A percentile compares a stretch with the other conserved stretches of the same genome.
Conservation (phyloP, 345 rosid species). For the Turnera subulata region DNA sequence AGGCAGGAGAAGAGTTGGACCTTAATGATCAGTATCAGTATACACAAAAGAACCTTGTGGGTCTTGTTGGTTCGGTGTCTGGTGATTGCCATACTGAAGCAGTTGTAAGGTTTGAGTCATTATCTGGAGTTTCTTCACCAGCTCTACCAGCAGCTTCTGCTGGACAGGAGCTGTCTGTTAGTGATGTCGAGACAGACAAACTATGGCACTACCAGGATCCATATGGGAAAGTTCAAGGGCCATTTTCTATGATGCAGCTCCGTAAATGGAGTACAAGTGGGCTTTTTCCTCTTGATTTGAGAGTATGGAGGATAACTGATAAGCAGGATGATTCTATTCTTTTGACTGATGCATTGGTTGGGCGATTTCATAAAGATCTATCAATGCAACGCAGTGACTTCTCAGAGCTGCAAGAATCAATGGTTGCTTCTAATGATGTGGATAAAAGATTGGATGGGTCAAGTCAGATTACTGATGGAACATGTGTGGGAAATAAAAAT, state of each 20-base stretch:
- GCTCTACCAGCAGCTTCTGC: slow-evolving; percentile 30
- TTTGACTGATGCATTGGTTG: slow-evolving; percentile 67
- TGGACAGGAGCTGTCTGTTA: slow-evolving; percentile 35
- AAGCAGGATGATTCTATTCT: slow-evolving; percentile 60
- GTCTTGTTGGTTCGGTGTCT: slow-evolving; percentile 16
- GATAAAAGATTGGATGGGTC: slow-evolving; percentile 21
- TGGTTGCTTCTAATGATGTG: slow-evolving; percentile 16
- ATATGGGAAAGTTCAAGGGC: slow-evolving; percentile 73
- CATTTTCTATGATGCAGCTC: slow-evolving; percentile 66
- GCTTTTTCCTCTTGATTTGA: slow-evolving; percentile 66
- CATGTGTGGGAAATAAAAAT: slow-evolving; percentile 17
- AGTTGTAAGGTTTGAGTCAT: slow-evolving; percentile 12
- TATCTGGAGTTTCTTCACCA: slow-evolving; percentile 27
- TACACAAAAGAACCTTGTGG: slow-evolving; percentile 29
- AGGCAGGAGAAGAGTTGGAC: slow-evolving; percentile 16
- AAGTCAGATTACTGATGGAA: slow-evolving; percentile 17
- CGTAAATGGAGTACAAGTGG: slow-evolving; percentile 69
- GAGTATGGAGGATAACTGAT: slow-evolving; percentile 69
- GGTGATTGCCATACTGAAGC: slow-evolving; percentile 18
- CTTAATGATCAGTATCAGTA: slow-evolving; percentile 11
- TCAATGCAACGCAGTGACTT: slow-evolving; percentile 14
- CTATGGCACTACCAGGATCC: slow-evolving; percentile 92
- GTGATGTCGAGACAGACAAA: slow-evolving; percentile 43
- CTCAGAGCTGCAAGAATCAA: slow-evolving; percentile 19
- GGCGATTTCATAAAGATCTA: slow-evolving; percentile 31